Conservation (phyloP, 257 asterid species). For the Penstemon davidsonii region DNA sequence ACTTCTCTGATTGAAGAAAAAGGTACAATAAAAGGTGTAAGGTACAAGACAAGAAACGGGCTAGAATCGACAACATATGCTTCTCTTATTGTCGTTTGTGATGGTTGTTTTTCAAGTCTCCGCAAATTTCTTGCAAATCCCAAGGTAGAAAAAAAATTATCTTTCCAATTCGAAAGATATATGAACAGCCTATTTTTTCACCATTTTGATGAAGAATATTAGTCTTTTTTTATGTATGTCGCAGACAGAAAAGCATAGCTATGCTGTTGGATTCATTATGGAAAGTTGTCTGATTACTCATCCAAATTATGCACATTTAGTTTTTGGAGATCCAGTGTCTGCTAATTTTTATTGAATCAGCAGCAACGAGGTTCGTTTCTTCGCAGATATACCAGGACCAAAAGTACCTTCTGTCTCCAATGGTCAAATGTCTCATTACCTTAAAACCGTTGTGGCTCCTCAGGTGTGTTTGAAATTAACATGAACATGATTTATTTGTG, state of each 20-base stretch:
- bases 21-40: slow-evolving; percentile 41
- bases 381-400: not conserved
- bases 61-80: slow-evolving; percentile 32
- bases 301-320: not conserved
- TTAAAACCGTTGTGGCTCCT: not conserved
- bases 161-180: too few species aligned
- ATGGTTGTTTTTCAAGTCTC: slow-evolving; percentile 47
- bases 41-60: slow-evolving; percentile 40
- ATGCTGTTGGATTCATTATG: not conserved
- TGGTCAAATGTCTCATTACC: not conserved
- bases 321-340: not conserved
- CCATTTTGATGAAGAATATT: not conserved
- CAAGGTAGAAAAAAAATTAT: slow-evolving; percentile 23
- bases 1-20: slow-evolving; percentile 42
- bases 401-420: not conserved
- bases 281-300: not conserved
- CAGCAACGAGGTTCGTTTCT: not conserved
- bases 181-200: too few species aligned
- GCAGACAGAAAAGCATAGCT: not conserved
- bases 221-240: not conserved
- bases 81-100: slow-evolving; percentile 44
- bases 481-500: too few species aligned
- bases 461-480: not conserved
- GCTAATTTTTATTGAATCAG: not conserved
- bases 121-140: slow-evolving; percentile 38